phyloP scores from a whole-genome alignment of 306 rosid genomes.

The Crotalaria pallida region DNA sequence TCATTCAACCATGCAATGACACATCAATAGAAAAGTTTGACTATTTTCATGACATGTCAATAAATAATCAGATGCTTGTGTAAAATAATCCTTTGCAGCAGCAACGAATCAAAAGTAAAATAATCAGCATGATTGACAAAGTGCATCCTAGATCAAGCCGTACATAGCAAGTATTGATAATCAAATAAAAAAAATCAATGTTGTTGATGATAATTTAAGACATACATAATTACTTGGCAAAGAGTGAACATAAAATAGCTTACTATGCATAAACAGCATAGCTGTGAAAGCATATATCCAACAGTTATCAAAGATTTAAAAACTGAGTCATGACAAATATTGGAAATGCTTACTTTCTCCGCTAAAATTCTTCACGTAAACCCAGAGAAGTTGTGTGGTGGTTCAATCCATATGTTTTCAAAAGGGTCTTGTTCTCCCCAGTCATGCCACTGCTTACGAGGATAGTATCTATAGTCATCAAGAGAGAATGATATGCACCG shows the following conservation, averaged over 20 bases:
- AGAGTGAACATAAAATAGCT: conserved; percentile 3
- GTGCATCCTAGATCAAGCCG: neutral
- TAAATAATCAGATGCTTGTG: neutral
- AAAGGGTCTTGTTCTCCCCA: conserved; percentile 90
- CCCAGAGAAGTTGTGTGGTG: conserved; percentile 56
- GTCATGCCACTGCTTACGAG: conserved; percentile 81
- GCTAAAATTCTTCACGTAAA: conserved; percentile 42
- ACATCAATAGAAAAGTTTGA: neutral
- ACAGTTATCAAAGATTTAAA: neutral
- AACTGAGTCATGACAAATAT: conserved; percentile 15
- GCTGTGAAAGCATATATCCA: conserved; percentile 14
- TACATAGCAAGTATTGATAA: neutral
- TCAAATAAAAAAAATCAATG: neutral
- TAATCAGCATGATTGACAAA: neutral
- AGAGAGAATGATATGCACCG: conserved; percentile 78
- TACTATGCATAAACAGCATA: conserved; percentile 8
- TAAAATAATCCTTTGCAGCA: neutral
- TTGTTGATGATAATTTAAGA: neutral
- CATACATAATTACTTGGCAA: neutral
- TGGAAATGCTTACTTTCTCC: conserved; percentile 26
- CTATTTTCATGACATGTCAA: neutral
- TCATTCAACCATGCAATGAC: neutral
- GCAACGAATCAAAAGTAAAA: neutral
- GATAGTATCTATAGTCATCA: conserved; percentile 57
- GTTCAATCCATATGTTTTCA: conserved; percentile 77